Evolutionary conservation across 768 basidiomycete species (phyloP).

Genomic region (Suillus bovinus): DNA sequence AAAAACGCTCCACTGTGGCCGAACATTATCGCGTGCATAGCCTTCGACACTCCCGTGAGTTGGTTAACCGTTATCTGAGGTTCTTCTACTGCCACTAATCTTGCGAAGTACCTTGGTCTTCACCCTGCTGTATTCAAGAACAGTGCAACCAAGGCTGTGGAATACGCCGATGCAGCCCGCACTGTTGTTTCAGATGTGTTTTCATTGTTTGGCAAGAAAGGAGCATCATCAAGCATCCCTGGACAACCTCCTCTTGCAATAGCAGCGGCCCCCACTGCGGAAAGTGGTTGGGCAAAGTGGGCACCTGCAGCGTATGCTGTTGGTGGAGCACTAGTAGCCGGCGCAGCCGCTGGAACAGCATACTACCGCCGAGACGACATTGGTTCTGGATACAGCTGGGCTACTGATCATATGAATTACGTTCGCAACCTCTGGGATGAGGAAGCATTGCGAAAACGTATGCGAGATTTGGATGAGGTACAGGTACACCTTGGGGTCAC

Average conservation of each 20-base stretch:
- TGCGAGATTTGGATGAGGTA: slow-evolving; percentile 62
- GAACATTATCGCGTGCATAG: slow-evolving; percentile 77
- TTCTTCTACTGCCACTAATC: background rate
- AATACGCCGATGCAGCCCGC: slow-evolving; percentile 66
- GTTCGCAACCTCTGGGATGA: slow-evolving; percentile 87
- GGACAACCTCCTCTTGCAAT: slow-evolving; percentile 31
- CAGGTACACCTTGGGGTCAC: slow-evolving; percentile 62
- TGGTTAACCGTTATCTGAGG: slow-evolving; percentile 4
- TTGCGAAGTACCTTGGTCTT: slow-evolving; percentile 76
- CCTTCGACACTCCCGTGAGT: slow-evolving; percentile 89
- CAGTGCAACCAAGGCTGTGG: slow-evolving; percentile 69
- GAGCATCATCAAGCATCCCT: slow-evolving; percentile 31
- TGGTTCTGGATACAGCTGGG: slow-evolving; percentile 68
- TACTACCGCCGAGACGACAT: slow-evolving; percentile 83
- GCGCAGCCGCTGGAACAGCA: slow-evolving; percentile 82
- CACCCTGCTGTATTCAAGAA: slow-evolving; percentile 88
- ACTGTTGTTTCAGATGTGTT: slow-evolving; percentile 63
- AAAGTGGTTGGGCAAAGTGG: slow-evolving; percentile 59
- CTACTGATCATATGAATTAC: slow-evolving; percentile 88
- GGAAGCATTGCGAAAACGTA: slow-evolving; percentile 53
- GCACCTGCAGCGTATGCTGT: slow-evolving; percentile 68
- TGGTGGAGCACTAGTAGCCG: slow-evolving; percentile 75
- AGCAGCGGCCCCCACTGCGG: slow-evolving; percentile 27
- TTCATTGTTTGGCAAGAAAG: slow-evolving; percentile 52
- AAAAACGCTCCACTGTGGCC: slow-evolving; percentile 79